Evolutionary conservation across 768 basidiomycete species (phyloP).

Genomic region (Amanita phalloides): DNA sequence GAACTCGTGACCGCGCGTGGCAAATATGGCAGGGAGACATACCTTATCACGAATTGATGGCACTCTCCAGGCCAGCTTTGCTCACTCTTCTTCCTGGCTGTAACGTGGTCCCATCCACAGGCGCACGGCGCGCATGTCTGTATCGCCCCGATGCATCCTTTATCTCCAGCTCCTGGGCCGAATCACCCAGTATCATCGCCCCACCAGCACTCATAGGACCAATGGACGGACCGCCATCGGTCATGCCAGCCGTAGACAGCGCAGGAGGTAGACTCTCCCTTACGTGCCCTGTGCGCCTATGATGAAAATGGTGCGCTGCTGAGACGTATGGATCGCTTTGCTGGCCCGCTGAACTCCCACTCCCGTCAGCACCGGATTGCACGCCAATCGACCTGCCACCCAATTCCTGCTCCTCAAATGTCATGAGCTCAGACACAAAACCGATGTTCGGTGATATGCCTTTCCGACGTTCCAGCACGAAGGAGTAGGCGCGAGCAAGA

Average conservation of each 20-base stretch:
- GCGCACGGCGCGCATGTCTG: constrained; percentile 76
- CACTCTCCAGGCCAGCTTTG: constrained; percentile 87
- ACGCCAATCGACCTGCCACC: constrained; percentile 70
- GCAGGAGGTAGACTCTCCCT: constrained; percentile 69
- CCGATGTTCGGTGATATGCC: constrained; percentile 97
- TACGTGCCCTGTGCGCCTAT: constrained; percentile 50
- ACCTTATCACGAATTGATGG: constrained; percentile 9
- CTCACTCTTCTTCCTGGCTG: constrained; percentile 87
- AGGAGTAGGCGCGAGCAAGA: constrained; percentile 80
- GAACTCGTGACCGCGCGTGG: not conserved
- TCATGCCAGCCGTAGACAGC: constrained; percentile 21
- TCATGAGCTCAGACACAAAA: constrained; percentile 95
- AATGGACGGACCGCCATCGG: constrained; percentile 20
- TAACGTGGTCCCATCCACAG: constrained; percentile 79
- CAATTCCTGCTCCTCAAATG: constrained; percentile 86
- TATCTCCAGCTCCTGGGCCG: constrained; percentile 80
- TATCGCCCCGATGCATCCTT: constrained; percentile 80
- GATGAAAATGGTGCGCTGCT: constrained; percentile 25
- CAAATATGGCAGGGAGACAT: not conserved
- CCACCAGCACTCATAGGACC: constrained; percentile 22
- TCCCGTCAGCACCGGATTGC: constrained; percentile 21
- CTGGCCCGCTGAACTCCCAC: constrained; percentile 9
- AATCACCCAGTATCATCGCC: constrained; percentile 44
- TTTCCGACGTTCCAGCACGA: constrained; percentile 85
- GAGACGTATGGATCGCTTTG: constrained; percentile 29